phyloP scores from a whole-genome alignment of 1,284 basidiomycete genomes.

The Sparassis latifolia region DNA sequence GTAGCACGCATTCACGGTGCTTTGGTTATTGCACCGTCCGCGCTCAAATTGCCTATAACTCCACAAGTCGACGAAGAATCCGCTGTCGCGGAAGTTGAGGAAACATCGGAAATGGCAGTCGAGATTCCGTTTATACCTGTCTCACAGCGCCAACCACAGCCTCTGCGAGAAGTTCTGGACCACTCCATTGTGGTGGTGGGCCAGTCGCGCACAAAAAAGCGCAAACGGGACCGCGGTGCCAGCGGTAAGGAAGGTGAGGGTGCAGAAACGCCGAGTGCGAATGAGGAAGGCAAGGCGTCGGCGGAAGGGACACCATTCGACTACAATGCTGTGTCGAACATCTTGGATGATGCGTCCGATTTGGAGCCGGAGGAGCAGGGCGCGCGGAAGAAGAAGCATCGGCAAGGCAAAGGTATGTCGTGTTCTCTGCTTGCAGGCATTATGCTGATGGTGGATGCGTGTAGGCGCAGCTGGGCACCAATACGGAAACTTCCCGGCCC shows the following conservation, averaged over 20 bases:
- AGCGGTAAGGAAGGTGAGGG: slow-evolving; percentile 5
- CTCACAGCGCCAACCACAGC: slow-evolving; percentile 31
- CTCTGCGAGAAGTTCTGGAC: slow-evolving; percentile 29
- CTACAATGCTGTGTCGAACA: slow-evolving; percentile 68
- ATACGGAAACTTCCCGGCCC: slow-evolving; percentile 59
- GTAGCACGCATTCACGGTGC: slow-evolving; percentile 35
- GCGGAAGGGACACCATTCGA: slow-evolving; percentile 56
- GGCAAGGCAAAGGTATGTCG: slow-evolving; percentile 39
- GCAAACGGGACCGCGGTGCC: slow-evolving; percentile 38
- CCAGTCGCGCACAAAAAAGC: slow-evolving; percentile 52
- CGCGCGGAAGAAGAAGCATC: slow-evolving; percentile 44
- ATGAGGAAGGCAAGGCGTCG: slow-evolving; percentile 2
- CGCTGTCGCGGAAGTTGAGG: neutral
- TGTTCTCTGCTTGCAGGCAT: slow-evolving; percentile 2
- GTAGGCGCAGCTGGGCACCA: slow-evolving; percentile 28
- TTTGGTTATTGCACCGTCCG: slow-evolving; percentile 41
- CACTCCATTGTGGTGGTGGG: slow-evolving; percentile 72
- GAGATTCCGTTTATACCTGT: slow-evolving; percentile 72
- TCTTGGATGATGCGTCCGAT: slow-evolving; percentile 63
- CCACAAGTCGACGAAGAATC: neutral
- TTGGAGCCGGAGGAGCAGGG: slow-evolving; percentile 30
- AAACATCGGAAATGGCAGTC: neutral
- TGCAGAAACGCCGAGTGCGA: slow-evolving; percentile 9
- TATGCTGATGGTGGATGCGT: slow-evolving; percentile 1
- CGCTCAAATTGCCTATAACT: slow-evolving; percentile 31